Percentiles rank a stretch among this genome's conserved stretches.
Evolutionary conservation across 2,329 filamentous ascomycete species (phyloP).

Genomic region (Aspergillus jensenii): DNA sequence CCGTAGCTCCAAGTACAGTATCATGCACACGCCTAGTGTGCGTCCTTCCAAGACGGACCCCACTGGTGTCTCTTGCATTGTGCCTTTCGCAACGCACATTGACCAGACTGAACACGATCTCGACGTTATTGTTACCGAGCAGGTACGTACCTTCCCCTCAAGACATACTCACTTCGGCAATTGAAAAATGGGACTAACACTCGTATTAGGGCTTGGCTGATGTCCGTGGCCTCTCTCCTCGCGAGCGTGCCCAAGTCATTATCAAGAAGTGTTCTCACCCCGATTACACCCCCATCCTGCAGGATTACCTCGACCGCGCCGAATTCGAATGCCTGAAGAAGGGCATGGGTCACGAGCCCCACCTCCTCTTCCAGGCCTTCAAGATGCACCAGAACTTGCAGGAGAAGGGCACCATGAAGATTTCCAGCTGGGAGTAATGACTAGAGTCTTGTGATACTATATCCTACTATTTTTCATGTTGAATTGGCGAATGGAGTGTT

Average conservation of each 20-base stretch:
- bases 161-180: neutral
- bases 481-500: conserved; percentile 1
- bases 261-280: conserved; percentile 86
- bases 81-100: conserved; percentile 90
- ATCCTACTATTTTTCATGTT: neutral
- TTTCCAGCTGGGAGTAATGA: conserved; percentile 60
- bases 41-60: conserved; percentile 81
- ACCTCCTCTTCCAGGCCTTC: conserved; percentile 81
- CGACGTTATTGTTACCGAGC: conserved; percentile 78
- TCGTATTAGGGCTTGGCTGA: conserved; percentile 69
- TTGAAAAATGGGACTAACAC: conserved; percentile 22
- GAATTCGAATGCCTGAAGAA: conserved; percentile 83
- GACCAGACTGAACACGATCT: conserved; percentile 93
- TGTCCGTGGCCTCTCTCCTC: conserved; percentile 75
- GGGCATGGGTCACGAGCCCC: conserved; percentile 88
- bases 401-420: conserved; percentile 87
- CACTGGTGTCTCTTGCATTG: conserved; percentile 78
- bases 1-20: conserved; percentile 75
- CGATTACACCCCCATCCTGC: conserved; percentile 77
- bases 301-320: conserved; percentile 80
- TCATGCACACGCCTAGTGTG: conserved; percentile 88
- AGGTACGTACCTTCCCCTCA: conserved; percentile 30
- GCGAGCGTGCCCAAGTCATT: conserved; percentile 79
- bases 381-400: conserved; percentile 84
- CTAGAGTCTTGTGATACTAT: neutral